Conservation (phyloP, 176 grass and related monocot species). For the Typha latifolia region DNA sequence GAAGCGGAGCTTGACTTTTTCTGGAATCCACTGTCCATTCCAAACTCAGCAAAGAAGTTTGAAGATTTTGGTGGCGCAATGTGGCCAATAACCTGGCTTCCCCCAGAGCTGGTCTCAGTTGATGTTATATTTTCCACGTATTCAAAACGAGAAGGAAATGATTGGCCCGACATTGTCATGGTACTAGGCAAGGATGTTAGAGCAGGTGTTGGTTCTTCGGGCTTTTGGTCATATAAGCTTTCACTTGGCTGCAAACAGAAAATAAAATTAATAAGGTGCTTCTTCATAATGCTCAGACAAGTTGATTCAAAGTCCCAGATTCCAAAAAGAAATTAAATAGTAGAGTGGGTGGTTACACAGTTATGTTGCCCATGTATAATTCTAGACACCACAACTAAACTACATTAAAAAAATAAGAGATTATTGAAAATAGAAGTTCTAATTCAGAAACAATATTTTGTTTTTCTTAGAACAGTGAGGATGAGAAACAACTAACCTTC, state of each 20-base stretch:
- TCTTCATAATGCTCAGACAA: conserved; percentile 8
- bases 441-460: too few relatives aligned
- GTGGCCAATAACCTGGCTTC: conserved; percentile 47
- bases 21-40: conserved; percentile 67
- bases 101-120: conserved; percentile 32
- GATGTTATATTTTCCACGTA: conserved; percentile 56
- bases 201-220: conserved; percentile 61
- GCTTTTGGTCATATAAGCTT: conserved; percentile 93
- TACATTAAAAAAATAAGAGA: too few relatives aligned
- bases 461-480: neutral
- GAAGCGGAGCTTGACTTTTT: conserved; percentile 53
- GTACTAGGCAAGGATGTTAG: conserved; percentile 32
- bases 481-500: conserved; percentile 43
- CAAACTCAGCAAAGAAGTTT: conserved; percentile 90
- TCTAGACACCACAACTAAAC: too few relatives aligned
- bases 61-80: conserved; percentile 82
- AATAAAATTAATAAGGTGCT: neutral
- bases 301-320: conserved; percentile 1
- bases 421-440: too few relatives aligned
- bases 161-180: conserved; percentile 28
- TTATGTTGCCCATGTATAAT: too few relatives aligned
- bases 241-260: conserved; percentile 60
- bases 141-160: conserved; percentile 74
- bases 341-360: neutral
- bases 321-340: neutral